Percentiles rank a stretch among this genome's conserved stretches.
Conservation (phyloP, 1,284 basidiomycete species). For the Trametes sp. region DNA sequence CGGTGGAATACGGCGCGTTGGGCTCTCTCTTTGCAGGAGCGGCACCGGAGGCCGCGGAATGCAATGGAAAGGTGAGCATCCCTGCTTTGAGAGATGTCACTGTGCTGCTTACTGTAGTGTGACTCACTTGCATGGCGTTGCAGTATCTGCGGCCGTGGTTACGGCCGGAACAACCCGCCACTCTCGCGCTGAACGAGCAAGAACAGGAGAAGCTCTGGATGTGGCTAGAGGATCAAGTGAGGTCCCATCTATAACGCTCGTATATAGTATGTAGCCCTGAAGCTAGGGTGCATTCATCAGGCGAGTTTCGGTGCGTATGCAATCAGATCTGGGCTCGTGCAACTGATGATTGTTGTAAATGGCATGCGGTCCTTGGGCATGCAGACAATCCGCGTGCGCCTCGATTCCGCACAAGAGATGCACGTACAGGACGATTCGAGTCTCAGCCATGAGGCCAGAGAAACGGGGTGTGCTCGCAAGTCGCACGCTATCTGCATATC, state of each 20-base stretch:
- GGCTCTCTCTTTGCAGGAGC: constrained; percentile 40
- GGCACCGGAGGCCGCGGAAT: constrained; percentile 29
- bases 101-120: neutral
- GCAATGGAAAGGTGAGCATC: constrained; percentile 37
- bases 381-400: too few species aligned
- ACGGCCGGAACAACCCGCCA: constrained; percentile 32
- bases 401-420: too few species aligned
- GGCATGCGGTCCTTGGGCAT: too few species aligned
- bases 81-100: neutral
- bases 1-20: constrained; percentile 25
- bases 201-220: constrained; percentile 45
- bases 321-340: too few species aligned
- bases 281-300: too few species aligned
- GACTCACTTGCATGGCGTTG: neutral
- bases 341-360: too few species aligned
- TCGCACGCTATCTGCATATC: too few species aligned
- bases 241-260: constrained; percentile 22
- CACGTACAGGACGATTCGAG: too few species aligned
- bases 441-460: too few species aligned
- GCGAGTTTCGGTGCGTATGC: too few species aligned
- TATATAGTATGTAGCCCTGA: too few species aligned
- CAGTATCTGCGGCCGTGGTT: constrained; percentile 51
- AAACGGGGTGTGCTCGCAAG: too few species aligned
- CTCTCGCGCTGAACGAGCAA: constrained; percentile 39
- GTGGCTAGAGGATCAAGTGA: constrained; percentile 48